These are phyloP conservation scores for Rhamnella rubrinervis DNA, from an alignment of 331 rosid species.

Conservation along the genomic window DNA sequence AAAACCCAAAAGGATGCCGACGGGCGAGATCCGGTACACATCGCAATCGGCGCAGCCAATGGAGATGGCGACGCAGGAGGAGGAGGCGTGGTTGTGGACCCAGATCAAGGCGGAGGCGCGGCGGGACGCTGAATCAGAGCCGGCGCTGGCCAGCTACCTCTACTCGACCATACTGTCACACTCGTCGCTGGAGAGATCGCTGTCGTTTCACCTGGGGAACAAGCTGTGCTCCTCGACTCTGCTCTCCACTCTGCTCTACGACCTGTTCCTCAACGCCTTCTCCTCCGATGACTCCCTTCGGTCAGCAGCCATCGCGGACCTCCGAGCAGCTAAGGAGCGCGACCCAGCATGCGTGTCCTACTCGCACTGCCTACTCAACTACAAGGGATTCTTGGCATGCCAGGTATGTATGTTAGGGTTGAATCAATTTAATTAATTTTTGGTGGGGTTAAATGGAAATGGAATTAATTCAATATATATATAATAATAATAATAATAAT, in stretches of 20 bases:
- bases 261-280: slow-evolving; percentile 79
- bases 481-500: no score
- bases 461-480: background rate
- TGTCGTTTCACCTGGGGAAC: slow-evolving; percentile 86
- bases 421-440: background rate
- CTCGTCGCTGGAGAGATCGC: slow-evolving; percentile 73
- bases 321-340: slow-evolving; percentile 72
- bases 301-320: slow-evolving; percentile 81
- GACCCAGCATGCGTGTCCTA: slow-evolving; percentile 89
- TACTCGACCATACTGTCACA: slow-evolving; percentile 91
- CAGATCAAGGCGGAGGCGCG: slow-evolving; percentile 83
- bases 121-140: slow-evolving; percentile 88
- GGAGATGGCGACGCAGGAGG: slow-evolving; percentile 16
- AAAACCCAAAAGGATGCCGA: slow-evolving; percentile 41
- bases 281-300: slow-evolving; percentile 53
- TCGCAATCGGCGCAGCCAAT: slow-evolving; percentile 20
- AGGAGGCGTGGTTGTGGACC: slow-evolving; percentile 65
- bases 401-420: slow-evolving; percentile 45
- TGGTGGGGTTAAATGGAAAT: background rate
- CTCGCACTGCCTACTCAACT: slow-evolving; percentile 91
- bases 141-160: slow-evolving; percentile 90
- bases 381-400: slow-evolving; percentile 87
- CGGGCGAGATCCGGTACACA: slow-evolving; percentile 41
- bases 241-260: slow-evolving; percentile 89
- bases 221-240: slow-evolving; percentile 95